These are phyloP conservation scores for Voacanga thouarsii DNA, from an alignment of 257 asterid genomes.

Conservation along the genomic window DNA sequence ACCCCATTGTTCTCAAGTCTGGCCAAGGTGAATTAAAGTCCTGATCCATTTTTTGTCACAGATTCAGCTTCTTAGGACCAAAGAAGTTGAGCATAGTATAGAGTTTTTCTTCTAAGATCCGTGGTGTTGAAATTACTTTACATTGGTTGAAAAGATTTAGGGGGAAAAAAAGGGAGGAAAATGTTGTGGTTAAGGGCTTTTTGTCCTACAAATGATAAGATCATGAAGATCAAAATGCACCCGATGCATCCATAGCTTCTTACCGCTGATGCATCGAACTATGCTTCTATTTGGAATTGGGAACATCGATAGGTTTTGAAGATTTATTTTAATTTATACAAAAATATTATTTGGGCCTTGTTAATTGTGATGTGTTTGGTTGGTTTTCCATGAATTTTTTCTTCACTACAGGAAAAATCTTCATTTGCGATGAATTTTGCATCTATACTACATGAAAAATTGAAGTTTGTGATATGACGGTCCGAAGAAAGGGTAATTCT, in stretches of 20 bases:
- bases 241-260: slow-evolving; percentile 99
- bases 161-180: not conserved
- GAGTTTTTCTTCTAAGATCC: slow-evolving; percentile 22
- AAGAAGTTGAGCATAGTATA: not conserved
- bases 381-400: slow-evolving; percentile 4
- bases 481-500: not conserved
- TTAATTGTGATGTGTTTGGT: not conserved
- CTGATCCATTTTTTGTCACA: not conserved
- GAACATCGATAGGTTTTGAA: slow-evolving; percentile 84
- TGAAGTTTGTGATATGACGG: no score
- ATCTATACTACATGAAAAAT: no score
- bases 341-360: not conserved
- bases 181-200: slow-evolving; percentile 85
- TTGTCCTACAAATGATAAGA: slow-evolving; percentile 94
- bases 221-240: slow-evolving; percentile 93
- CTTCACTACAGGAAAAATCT: no score
- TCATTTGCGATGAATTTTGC: no score
- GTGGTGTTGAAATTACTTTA: not conserved
- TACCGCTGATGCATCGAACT: slow-evolving; percentile 96
- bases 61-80: not conserved
- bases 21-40: not conserved
- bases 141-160: slow-evolving; percentile 5
- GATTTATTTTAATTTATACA: not conserved
- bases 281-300: slow-evolving; percentile 99
- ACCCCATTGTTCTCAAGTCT: not conserved